Percentiles rank a stretch among this genome's conserved stretches.
phyloP scores from a whole-genome alignment of 2,329 filamentous ascomycete species.

The Penicillium corylophilum region DNA sequence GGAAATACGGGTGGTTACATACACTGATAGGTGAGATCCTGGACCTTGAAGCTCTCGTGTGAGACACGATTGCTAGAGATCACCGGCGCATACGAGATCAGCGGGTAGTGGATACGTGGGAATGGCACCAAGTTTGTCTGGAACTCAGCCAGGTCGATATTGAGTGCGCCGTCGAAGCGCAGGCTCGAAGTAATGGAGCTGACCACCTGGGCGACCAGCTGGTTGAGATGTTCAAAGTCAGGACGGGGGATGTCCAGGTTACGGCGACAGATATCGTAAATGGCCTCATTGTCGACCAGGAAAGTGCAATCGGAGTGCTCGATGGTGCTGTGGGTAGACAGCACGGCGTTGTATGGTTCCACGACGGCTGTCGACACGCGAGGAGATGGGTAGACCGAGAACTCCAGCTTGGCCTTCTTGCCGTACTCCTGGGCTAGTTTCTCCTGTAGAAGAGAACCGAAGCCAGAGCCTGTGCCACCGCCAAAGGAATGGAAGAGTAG shows the following conservation, averaged over 20 bases:
- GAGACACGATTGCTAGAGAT: slow-evolving; percentile 92
- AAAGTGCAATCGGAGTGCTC: slow-evolving; percentile 99
- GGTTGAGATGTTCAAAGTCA: slow-evolving; percentile 98
- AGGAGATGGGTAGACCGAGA: slow-evolving; percentile 97
- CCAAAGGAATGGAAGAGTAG: slow-evolving; percentile 99
- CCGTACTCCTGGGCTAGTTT: slow-evolving; percentile 97
- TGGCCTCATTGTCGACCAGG: slow-evolving; percentile 99
- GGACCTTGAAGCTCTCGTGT: slow-evolving; percentile 96
- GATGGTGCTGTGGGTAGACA: slow-evolving; percentile 97
- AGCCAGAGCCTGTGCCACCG: slow-evolving; percentile 97
- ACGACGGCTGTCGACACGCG: slow-evolving; percentile 97
- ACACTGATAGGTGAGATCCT: slow-evolving; percentile 94
- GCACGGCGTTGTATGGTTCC: slow-evolving; percentile 99
- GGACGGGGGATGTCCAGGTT: slow-evolving; percentile 97
- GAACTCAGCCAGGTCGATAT: slow-evolving; percentile 99
- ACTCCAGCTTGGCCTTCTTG: slow-evolving; percentile 99
- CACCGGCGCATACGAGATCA: slow-evolving; percentile 92
- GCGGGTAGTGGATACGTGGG: slow-evolving; percentile 98
- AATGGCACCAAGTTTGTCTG: slow-evolving; percentile 99
- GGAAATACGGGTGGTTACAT: background rate
- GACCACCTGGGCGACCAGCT: slow-evolving; percentile 96
- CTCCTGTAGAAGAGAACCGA: slow-evolving; percentile 98
- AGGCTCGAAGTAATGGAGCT: slow-evolving; percentile 98
- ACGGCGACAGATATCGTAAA: slow-evolving; percentile 98
- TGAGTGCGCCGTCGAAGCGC: slow-evolving; percentile 96